Evolutionary conservation across 495 filamentous ascomycete genomes (phyloP).

Genomic region (Pyrenula massariospora): DNA sequence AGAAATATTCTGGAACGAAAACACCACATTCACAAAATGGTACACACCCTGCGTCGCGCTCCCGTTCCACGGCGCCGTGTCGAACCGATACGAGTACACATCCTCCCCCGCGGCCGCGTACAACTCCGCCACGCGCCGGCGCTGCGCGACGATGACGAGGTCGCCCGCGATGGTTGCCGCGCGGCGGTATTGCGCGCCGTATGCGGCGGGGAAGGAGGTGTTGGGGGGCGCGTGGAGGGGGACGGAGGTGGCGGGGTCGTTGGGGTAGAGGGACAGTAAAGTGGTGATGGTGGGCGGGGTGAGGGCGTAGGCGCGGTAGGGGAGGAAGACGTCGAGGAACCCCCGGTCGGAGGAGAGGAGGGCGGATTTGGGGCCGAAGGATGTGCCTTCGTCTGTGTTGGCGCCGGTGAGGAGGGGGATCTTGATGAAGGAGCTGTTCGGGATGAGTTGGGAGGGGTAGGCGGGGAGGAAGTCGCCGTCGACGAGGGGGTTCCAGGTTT

Average conservation of each 20-base stretch:
- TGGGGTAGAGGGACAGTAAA: not conserved
- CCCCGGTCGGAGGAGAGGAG: not conserved
- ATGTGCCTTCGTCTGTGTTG: slow-evolving; percentile 11
- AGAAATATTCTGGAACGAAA: not conserved
- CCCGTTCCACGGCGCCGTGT: not conserved
- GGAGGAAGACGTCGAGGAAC: not conserved
- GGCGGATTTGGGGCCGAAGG: not conserved
- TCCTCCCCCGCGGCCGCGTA: not conserved
- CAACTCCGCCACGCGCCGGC: not conserved
- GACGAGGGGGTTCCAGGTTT: not conserved
- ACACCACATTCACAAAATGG: not conserved
- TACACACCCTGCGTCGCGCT: not conserved
- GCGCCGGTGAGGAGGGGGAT: slow-evolving; percentile 12
- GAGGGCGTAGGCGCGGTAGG: not conserved
- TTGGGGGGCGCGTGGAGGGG: not conserved
- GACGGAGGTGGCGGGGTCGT: not conserved
- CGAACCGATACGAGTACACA: not conserved
- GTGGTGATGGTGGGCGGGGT: not conserved
- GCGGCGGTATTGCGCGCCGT: not conserved
- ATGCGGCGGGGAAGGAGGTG: not conserved
- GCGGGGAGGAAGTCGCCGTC: not conserved
- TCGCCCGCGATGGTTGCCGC: not conserved
- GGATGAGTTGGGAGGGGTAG: not conserved
- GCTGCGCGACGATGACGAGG: not conserved
- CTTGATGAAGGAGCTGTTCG: slow-evolving; percentile 1